Percentiles rank a stretch among this genome's conserved stretches.
Evolutionary conservation across 2,329 filamentous ascomycete species (phyloP).

Genomic region (Spiromastix sp.): DNA sequence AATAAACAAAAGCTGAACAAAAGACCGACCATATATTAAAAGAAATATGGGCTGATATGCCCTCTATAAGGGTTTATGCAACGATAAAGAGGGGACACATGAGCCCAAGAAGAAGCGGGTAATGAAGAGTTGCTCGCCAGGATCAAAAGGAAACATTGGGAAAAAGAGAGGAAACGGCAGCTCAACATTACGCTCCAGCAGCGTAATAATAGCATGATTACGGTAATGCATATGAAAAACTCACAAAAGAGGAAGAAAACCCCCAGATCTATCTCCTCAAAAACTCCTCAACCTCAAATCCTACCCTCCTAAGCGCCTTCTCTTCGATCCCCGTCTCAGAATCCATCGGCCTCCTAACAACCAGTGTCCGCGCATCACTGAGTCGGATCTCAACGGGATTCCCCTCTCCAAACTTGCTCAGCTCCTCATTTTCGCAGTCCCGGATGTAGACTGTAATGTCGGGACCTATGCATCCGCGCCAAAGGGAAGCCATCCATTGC

Average conservation of each 20-base stretch:
- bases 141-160: background rate
- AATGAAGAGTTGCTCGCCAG: no score
- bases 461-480: conserved; percentile 74
- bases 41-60: no score
- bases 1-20: no score
- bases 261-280: conserved; percentile 42
- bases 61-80: no score
- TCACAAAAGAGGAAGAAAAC: background rate
- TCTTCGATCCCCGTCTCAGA: conserved; percentile 45
- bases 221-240: background rate
- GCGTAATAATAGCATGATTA: background rate
- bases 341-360: conserved; percentile 39
- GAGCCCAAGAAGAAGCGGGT: no score
- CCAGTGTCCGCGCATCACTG: conserved; percentile 39
- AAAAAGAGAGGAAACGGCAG: background rate
- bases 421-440: conserved; percentile 30
- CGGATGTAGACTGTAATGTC: conserved; percentile 47
- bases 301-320: conserved; percentile 61
- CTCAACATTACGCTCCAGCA: background rate
- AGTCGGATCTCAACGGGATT: conserved; percentile 46
- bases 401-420: conserved; percentile 29
- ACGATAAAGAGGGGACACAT: no score
- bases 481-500: conserved; percentile 93
- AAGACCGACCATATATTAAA: no score
- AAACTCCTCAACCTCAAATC: conserved; percentile 79